phyloP scores from a whole-genome alignment of 768 basidiomycete species.

The Lanmaoa rubissima region DNA sequence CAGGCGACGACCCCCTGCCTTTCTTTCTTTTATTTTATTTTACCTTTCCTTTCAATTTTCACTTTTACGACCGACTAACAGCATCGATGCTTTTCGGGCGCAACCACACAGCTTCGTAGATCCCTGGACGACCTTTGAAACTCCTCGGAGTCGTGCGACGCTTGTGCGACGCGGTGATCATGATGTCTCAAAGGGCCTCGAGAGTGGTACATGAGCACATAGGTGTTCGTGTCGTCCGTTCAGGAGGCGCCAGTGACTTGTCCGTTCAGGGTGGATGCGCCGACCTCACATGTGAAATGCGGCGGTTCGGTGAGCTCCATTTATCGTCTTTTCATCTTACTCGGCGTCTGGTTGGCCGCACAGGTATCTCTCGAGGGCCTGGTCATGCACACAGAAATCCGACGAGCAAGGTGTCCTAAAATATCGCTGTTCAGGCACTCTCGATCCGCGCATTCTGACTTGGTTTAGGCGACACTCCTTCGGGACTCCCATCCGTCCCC shows the following conservation, averaged over 20 bases:
- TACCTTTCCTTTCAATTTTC: neutral
- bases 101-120: neutral
- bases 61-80: neutral
- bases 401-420: slow-evolving; percentile 14
- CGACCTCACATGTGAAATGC: neutral
- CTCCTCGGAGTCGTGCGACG: slow-evolving; percentile 18
- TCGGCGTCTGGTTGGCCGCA: neutral
- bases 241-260: slow-evolving; percentile 1
- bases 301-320: neutral
- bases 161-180: neutral
- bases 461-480: slow-evolving; percentile 10
- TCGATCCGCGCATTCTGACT: slow-evolving; percentile 1
- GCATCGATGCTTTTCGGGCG: neutral
- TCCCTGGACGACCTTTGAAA: slow-evolving; percentile 4
- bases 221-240: neutral
- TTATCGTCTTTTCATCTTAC: neutral
- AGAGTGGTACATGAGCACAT: neutral
- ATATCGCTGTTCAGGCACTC: slow-evolving; percentile 24
- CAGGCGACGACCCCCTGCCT: neutral
- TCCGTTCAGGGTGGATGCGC: neutral
- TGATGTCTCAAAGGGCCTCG: slow-evolving; percentile 1
- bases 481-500: slow-evolving; percentile 5
- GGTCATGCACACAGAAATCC: neutral
- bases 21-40: neutral
- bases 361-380: neutral